Evolutionary conservation across 2,329 filamentous ascomycete genomes (phyloP).

Genomic region (Capronia coronata): DNA sequence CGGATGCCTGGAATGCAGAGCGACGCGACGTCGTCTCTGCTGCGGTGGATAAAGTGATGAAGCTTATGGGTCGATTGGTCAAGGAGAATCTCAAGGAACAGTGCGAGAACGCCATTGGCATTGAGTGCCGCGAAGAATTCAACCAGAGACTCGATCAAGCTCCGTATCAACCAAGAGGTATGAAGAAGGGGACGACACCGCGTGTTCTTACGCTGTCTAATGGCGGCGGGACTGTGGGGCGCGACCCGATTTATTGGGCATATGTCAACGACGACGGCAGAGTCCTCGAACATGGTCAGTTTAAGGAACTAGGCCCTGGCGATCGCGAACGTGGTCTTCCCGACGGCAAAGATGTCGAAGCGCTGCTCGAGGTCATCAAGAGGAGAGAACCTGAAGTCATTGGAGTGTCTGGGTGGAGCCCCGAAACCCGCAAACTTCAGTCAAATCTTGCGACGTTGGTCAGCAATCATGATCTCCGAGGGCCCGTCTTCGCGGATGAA

Average conservation of each 20-base stretch:
- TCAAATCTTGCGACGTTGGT: constrained; percentile 75
- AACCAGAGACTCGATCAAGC: constrained; percentile 87
- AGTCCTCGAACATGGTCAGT: constrained; percentile 81
- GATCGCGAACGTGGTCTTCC: constrained; percentile 61
- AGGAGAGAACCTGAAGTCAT: constrained; percentile 83
- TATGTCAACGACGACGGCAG: constrained; percentile 91
- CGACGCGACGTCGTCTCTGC: constrained; percentile 76
- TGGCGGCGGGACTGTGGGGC: constrained; percentile 66
- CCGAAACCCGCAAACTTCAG: constrained; percentile 77
- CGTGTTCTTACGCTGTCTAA: constrained; percentile 83
- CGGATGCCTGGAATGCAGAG: constrained; percentile 89
- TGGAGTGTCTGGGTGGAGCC: constrained; percentile 79
- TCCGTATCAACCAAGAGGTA: constrained; percentile 89
- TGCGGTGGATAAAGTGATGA: constrained; percentile 74
- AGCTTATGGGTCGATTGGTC: constrained; percentile 78
- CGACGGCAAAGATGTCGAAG: constrained; percentile 58
- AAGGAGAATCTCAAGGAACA: constrained; percentile 91
- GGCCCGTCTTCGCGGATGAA: constrained; percentile 80
- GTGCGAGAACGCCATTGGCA: constrained; percentile 88
- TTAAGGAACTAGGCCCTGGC: constrained; percentile 65
- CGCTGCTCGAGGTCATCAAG: constrained; percentile 71
- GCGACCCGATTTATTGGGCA: constrained; percentile 79
- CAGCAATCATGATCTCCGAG: constrained; percentile 66
- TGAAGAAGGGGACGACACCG: constrained; percentile 79
- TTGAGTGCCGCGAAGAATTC: constrained; percentile 80